These are phyloP conservation scores for Raphanus sativus DNA, from an alignment of 345 rosid species.

Conservation along the genomic window DNA sequence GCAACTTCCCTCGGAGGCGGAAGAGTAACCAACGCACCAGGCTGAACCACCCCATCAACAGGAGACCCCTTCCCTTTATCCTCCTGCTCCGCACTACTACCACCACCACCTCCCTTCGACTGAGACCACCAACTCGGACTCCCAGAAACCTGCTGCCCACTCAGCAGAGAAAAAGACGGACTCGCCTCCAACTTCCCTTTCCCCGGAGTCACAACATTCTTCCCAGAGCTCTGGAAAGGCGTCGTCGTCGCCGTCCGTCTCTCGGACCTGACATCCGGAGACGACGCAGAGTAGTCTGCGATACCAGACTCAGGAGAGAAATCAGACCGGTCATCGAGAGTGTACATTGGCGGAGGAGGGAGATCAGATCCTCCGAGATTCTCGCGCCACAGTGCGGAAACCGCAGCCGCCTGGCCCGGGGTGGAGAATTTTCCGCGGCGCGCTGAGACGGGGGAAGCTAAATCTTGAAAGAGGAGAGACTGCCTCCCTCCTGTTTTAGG, in stretches of 20 bases:
- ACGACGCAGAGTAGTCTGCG: slow-evolving; percentile 59
- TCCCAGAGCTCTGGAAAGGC: slow-evolving; percentile 53
- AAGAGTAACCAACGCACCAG: slow-evolving; percentile 80
- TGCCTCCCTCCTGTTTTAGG: slow-evolving; percentile 85
- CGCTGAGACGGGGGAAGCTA: slow-evolving; percentile 80
- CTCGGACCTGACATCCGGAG: slow-evolving; percentile 70
- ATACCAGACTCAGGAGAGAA: slow-evolving; percentile 89
- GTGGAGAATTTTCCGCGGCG: slow-evolving; percentile 75
- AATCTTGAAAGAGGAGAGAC: slow-evolving; percentile 81
- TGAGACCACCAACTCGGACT: slow-evolving; percentile 82
- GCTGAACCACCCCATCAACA: slow-evolving; percentile 85
- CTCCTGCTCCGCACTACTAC: slow-evolving; percentile 56
- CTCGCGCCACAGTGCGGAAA: slow-evolving; percentile 97
- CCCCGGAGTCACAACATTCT: slow-evolving; percentile 54
- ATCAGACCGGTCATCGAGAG: slow-evolving; percentile 86
- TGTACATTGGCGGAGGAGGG: slow-evolving; percentile 92
- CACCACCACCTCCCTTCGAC: slow-evolving; percentile 41
- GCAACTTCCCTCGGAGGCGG: slow-evolving; percentile 96
- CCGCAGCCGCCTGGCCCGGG: slow-evolving; percentile 89
- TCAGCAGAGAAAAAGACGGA: slow-evolving; percentile 57
- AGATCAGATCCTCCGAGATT: slow-evolving; percentile 82
- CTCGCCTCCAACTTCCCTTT: slow-evolving; percentile 63
- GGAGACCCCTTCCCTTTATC: slow-evolving; percentile 92
- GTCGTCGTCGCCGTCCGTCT: slow-evolving; percentile 39
- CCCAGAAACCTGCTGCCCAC: slow-evolving; percentile 53